phyloP scores from a whole-genome alignment of 495 filamentous ascomycete genomes.

The Rostrohypoxylon terebratum region DNA sequence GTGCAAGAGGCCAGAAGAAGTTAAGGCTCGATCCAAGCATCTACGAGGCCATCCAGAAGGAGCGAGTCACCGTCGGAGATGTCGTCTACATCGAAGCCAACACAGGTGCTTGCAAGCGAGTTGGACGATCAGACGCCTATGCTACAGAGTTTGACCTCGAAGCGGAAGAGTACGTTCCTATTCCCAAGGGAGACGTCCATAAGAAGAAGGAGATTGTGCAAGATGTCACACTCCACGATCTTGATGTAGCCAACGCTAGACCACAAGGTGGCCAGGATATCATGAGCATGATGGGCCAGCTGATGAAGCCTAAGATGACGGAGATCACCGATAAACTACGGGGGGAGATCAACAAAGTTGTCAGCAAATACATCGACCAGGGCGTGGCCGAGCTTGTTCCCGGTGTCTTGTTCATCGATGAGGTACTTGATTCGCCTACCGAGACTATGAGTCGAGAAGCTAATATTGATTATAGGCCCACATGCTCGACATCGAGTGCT shows the following conservation, averaged over 20 bases:
- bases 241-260: slow-evolving; percentile 95
- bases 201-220: slow-evolving; percentile 99
- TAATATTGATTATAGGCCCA: slow-evolving; percentile 72
- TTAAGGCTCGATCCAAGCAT: slow-evolving; percentile 95
- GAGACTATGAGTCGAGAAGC: slow-evolving; percentile 7
- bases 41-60: slow-evolving; percentile 98
- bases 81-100: slow-evolving; percentile 99
- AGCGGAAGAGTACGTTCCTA: slow-evolving; percentile 97
- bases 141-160: slow-evolving; percentile 98
- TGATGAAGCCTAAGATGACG: slow-evolving; percentile 99
- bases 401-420: slow-evolving; percentile 97
- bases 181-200: slow-evolving; percentile 98
- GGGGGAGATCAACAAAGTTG: slow-evolving; percentile 97
- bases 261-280: slow-evolving; percentile 98
- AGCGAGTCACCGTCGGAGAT: slow-evolving; percentile 93
- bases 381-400: slow-evolving; percentile 98
- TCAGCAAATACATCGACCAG: slow-evolving; percentile 97
- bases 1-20: slow-evolving; percentile 94
- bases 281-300: slow-evolving; percentile 99
- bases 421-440: slow-evolving; percentile 66
- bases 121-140: slow-evolving; percentile 94
- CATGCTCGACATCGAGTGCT: slow-evolving; percentile 99
- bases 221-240: slow-evolving; percentile 94
- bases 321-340: slow-evolving; percentile 98
- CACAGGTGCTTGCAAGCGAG: slow-evolving; percentile 95